Evolutionary conservation across 495 filamentous ascomycete species (phyloP).

Genomic region (Bombardia bombarda): DNA sequence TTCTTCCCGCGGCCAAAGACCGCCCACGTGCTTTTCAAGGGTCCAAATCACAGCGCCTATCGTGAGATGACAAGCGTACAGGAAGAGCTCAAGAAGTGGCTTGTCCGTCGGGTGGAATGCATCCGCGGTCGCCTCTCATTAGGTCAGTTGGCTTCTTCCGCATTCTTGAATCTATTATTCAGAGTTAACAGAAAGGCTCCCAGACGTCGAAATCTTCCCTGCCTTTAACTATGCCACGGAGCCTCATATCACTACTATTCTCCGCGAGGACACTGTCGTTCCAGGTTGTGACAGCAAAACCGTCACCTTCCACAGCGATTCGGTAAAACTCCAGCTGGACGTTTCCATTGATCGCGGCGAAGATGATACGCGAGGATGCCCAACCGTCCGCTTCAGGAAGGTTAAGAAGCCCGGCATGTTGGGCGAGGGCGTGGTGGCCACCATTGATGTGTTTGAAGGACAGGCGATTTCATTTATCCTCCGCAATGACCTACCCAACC

Average conservation of each 20-base stretch:
- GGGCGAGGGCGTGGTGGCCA: slow-evolving; percentile 52
- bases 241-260: slow-evolving; percentile 44
- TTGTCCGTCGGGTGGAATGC: slow-evolving; percentile 63
- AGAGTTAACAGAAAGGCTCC: neutral
- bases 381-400: slow-evolving; percentile 43
- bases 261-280: slow-evolving; percentile 27
- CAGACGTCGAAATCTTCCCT: slow-evolving; percentile 58
- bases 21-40: slow-evolving; percentile 31
- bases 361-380: slow-evolving; percentile 30
- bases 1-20: slow-evolving; percentile 60
- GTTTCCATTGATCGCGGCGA: slow-evolving; percentile 54
- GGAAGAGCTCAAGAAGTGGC: slow-evolving; percentile 49
- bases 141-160: slow-evolving; percentile 22
- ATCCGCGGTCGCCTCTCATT: slow-evolving; percentile 53
- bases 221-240: slow-evolving; percentile 62
- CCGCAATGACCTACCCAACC: slow-evolving; percentile 45
- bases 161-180: neutral
- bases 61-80: slow-evolving; percentile 42
- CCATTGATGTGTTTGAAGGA: slow-evolving; percentile 50
- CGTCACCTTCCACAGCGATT: slow-evolving; percentile 50
- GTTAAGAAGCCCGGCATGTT: slow-evolving; percentile 42
- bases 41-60: slow-evolving; percentile 38
- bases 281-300: slow-evolving; percentile 44
- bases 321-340: slow-evolving; percentile 53
- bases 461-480: slow-evolving; percentile 61